phyloP scores from a whole-genome alignment of 2,329 filamentous ascomycete species.

The Boeremia exigua region DNA sequence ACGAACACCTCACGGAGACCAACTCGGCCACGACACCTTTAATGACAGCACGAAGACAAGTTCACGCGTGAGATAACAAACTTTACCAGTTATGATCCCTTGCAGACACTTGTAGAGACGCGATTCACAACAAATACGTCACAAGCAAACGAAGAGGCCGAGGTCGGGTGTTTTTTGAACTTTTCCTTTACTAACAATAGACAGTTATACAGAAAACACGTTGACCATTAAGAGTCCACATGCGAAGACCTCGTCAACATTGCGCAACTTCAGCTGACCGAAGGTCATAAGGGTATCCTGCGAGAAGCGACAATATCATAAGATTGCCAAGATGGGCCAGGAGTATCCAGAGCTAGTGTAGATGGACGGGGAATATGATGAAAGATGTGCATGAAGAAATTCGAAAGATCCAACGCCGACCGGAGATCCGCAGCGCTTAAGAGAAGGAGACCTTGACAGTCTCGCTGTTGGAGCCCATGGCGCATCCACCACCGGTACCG shows the following conservation, averaged over 20 bases:
- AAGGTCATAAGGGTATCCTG: constrained; percentile 28
- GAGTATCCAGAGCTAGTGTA: constrained; percentile 25
- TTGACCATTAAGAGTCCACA: constrained; percentile 24
- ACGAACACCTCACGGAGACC: too few relatives aligned
- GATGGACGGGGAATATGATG: constrained; percentile 28
- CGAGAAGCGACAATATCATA: constrained; percentile 29
- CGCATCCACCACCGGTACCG: constrained; percentile 42
- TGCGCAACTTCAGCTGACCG: constrained; percentile 26
- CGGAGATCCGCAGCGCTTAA: constrained; percentile 15
- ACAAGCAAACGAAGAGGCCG: background rate
- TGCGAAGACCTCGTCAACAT: constrained; percentile 22
- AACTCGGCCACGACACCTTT: too few relatives aligned
- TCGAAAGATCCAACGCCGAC: constrained; percentile 22
- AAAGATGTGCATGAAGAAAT: constrained; percentile 26
- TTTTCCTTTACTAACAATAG: constrained; percentile 25
- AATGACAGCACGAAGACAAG: too few relatives aligned
- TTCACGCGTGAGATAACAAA: too few relatives aligned
- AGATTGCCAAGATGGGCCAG: constrained; percentile 17
- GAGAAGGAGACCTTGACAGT: constrained; percentile 36
- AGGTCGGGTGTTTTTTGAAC: constrained; percentile 11
- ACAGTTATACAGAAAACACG: constrained; percentile 39
- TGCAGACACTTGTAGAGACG: too few relatives aligned
- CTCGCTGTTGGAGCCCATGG: constrained; percentile 36
- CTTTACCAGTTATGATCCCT: too few relatives aligned
- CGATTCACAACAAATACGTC: background rate